These are phyloP conservation scores for Biscogniauxia sp. DNA, from an alignment of 2,329 filamentous ascomycete genomes.

Conservation along the genomic window DNA sequence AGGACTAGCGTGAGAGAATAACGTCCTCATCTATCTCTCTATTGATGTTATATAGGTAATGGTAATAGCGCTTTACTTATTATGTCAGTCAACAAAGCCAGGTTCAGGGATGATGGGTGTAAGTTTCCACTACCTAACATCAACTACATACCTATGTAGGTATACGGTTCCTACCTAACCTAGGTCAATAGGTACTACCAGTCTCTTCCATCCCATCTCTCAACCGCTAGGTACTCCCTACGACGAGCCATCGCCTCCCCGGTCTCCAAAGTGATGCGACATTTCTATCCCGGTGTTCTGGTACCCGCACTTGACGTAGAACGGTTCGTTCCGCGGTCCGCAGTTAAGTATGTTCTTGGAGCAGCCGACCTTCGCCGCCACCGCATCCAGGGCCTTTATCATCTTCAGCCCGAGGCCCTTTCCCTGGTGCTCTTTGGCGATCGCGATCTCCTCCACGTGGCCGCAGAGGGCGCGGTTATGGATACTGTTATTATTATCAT, in stretches of 20 bases:
- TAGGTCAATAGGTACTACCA: too few species aligned
- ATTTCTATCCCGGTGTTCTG: constrained; percentile 31
- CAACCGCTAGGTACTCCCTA: too few species aligned
- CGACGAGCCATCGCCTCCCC: constrained; percentile 13
- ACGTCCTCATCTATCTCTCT: too few species aligned
- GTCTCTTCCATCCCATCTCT: too few species aligned
- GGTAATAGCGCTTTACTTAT: too few species aligned
- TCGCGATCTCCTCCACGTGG: constrained; percentile 83
- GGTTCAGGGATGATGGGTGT: too few species aligned
- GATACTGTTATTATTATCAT: constrained; percentile 43
- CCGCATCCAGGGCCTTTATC: constrained; percentile 72
- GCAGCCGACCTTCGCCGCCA: constrained; percentile 71
- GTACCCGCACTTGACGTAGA: constrained; percentile 54
- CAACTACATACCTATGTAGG: too few species aligned
- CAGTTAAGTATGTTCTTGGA: constrained; percentile 83
- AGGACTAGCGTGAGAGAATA: too few species aligned
- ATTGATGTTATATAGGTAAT: too few species aligned
- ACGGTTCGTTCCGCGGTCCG: constrained; percentile 73
- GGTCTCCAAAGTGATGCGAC: constrained; percentile 30
- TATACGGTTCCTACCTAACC: too few species aligned
- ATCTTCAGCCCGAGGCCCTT: constrained; percentile 76
- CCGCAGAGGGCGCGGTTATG: constrained; percentile 68
- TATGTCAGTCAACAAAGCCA: too few species aligned
- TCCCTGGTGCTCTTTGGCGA: constrained; percentile 74
- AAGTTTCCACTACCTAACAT: too few species aligned